phyloP scores from a whole-genome alignment of 106 monocot species.

The Apostasia ramifera region DNA sequence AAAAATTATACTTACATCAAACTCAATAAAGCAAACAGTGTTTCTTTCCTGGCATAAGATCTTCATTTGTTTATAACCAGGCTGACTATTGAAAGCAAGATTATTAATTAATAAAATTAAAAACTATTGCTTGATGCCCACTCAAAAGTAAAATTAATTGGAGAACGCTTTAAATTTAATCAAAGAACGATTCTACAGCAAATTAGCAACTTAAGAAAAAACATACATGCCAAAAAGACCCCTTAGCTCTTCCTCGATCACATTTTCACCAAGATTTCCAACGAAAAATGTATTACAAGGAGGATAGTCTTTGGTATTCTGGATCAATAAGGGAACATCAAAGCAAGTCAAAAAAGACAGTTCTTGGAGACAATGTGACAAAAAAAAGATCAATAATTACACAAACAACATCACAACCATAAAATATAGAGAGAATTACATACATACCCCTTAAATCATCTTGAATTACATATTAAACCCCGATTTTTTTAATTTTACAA shows the following conservation, averaged over 20 bases:
- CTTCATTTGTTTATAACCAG: slow-evolving; percentile 99
- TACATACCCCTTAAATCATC: too few species aligned
- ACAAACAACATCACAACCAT: too few species aligned
- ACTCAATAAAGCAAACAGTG: slow-evolving; percentile 98
- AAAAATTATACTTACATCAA: slow-evolving; percentile 41
- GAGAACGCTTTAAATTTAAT: too few species aligned
- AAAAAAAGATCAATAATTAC: too few species aligned
- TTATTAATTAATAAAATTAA: neutral
- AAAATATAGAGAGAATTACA: too few species aligned
- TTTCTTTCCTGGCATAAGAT: slow-evolving; percentile 85
- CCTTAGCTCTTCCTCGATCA: slow-evolving; percentile 79
- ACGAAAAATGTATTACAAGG: slow-evolving; percentile 94
- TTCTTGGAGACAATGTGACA: too few species aligned
- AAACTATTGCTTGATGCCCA: too few species aligned
- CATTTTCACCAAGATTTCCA: slow-evolving; percentile 92
- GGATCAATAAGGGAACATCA: slow-evolving; percentile 18
- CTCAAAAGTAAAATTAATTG: too few species aligned
- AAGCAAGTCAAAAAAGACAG: neutral
- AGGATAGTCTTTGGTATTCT: slow-evolving; percentile 93
- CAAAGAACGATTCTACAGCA: neutral
- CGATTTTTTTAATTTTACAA: too few species aligned
- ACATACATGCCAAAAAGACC: slow-evolving; percentile 69
- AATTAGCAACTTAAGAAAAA: neutral
- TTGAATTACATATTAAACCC: too few species aligned
- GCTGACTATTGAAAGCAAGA: slow-evolving; percentile 51